Base-by-base conservation (phyloP, 139 green algal species). In the Chlorella vulgaris region DNA sequence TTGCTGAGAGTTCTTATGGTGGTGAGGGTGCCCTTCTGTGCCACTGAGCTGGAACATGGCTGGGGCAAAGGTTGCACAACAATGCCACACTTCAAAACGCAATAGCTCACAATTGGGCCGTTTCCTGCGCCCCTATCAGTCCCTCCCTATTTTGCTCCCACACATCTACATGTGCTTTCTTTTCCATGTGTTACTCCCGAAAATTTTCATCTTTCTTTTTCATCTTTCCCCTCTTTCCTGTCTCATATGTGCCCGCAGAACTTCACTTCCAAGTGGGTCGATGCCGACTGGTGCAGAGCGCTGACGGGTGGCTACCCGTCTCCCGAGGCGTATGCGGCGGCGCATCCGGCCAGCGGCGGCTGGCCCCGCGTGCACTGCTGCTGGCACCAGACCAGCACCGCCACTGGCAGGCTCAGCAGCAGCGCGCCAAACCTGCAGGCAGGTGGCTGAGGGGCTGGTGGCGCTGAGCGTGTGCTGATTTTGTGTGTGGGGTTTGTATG, bases 321-420 rank as follows among this genome's bases (percentile, higher is more conserved):
- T 28, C 60, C 42, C 0, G 55, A 67, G 61, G 69, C 31, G 18
- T 51, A 4, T 10, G 79, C 36, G 29, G 33, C 69, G 55, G 60
- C 19, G 39, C 75, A 61, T n/a, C 28, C 29, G 4, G 35, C 0
- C 22, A 50, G 7, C 35, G 39, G 71, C 35, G 51, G 29, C 74
- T 26, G 31, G 22, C 40, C 81, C 5, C 76, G 88, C n/a, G 78
- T 94, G 51, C 60, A 35, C 2, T 90, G 90, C 84, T 53, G 43
- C 50, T 95, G 91, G 91, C 91, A 94, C 78, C 89, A 94, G 78
- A 91, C 83, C 0, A 47, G 69, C 31, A 94, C 90, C 13, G 91
- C 91, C 22, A 95, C 91, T 0, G 91, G 91, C 26, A 68, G 91
- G 18, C 85, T 95, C 13, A 91, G 86, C 15, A 91, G 78, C 55